Percentiles rank a stretch among this genome's conserved stretches.
phyloP scores from a whole-genome alignment of 805 yeast species.

The Osmozyma mogii region DNA sequence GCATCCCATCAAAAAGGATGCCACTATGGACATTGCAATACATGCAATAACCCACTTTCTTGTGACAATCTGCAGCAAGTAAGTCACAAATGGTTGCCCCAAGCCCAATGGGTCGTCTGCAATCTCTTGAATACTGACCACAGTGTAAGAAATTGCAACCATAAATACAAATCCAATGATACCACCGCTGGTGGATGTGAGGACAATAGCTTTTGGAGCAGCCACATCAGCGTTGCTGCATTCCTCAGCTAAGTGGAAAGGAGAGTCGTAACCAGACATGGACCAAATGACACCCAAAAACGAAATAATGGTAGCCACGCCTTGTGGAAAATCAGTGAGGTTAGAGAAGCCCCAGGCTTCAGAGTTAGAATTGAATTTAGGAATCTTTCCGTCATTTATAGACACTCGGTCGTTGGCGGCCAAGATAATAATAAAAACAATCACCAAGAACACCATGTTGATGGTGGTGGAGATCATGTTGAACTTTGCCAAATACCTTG shows the following conservation, averaged over 20 bases:
- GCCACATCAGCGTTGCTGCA: conserved; percentile 56
- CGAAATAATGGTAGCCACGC: conserved; percentile 48
- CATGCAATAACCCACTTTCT: conserved; percentile 34
- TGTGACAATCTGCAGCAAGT: conserved; percentile 41
- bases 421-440: conserved; percentile 47
- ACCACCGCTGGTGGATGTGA: conserved; percentile 53
- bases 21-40: conserved; percentile 35
- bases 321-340: conserved; percentile 57
- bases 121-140: conserved; percentile 41
- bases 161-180: conserved; percentile 48
- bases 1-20: conserved; percentile 43
- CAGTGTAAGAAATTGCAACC: conserved; percentile 54
- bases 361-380: conserved; percentile 43
- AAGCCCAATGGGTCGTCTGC: conserved; percentile 40
- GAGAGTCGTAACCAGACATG: conserved; percentile 70
- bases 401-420: conserved; percentile 41
- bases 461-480: conserved; percentile 41
- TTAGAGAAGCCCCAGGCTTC: conserved; percentile 50
- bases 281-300: conserved; percentile 60
- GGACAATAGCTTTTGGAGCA: conserved; percentile 59
- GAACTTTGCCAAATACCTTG: conserved; percentile 45
- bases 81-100: conserved; percentile 56
- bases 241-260: conserved; percentile 68
- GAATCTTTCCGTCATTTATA: too few species aligned
- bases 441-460: conserved; percentile 41